These are phyloP conservation scores for Claviceps capensis DNA, from an alignment of 2,329 filamentous ascomycete species.

Conservation along the genomic window DNA sequence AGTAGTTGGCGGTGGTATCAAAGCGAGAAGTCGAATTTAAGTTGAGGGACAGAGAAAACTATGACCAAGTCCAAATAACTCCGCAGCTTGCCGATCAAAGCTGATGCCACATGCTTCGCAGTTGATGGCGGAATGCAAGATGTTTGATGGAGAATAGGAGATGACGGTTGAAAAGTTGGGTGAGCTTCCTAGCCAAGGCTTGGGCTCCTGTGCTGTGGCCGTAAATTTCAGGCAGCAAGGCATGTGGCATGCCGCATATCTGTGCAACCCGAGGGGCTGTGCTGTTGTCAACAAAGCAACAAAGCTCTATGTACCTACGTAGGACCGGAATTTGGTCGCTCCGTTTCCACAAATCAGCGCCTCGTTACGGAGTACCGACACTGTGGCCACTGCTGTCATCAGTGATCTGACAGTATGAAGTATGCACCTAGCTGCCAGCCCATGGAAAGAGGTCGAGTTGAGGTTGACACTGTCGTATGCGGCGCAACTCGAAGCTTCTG, in stretches of 20 bases:
- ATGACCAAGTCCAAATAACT: slow-evolving; percentile 10
- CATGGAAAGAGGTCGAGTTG: no score
- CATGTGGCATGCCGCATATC: background rate
- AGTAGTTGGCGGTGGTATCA: slow-evolving; percentile 3
- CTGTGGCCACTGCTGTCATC: slow-evolving; percentile 4
- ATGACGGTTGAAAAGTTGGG: slow-evolving; percentile 18
- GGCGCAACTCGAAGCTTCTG: background rate
- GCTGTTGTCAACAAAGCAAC: no score
- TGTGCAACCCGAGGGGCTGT: background rate
- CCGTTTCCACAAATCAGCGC: slow-evolving; percentile 7
- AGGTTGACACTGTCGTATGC: background rate
- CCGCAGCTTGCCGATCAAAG: slow-evolving; percentile 13
- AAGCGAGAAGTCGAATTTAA: slow-evolving; percentile 5
- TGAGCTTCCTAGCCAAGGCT: slow-evolving; percentile 12
- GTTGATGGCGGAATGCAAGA: slow-evolving; percentile 13
- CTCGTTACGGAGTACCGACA: background rate
- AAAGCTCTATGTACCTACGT: no score
- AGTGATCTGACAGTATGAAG: background rate
- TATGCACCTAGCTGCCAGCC: no score
- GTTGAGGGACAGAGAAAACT: slow-evolving; percentile 8
- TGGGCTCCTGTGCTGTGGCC: slow-evolving; percentile 10
- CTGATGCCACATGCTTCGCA: slow-evolving; percentile 10
- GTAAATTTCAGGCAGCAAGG: slow-evolving; percentile 20
- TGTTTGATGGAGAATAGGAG: slow-evolving; percentile 18
- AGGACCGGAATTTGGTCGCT: slow-evolving; percentile 8